These are phyloP conservation scores for Collybiopsis luxurians DNA, from an alignment of 768 basidiomycete genomes.

Conservation along the genomic window DNA sequence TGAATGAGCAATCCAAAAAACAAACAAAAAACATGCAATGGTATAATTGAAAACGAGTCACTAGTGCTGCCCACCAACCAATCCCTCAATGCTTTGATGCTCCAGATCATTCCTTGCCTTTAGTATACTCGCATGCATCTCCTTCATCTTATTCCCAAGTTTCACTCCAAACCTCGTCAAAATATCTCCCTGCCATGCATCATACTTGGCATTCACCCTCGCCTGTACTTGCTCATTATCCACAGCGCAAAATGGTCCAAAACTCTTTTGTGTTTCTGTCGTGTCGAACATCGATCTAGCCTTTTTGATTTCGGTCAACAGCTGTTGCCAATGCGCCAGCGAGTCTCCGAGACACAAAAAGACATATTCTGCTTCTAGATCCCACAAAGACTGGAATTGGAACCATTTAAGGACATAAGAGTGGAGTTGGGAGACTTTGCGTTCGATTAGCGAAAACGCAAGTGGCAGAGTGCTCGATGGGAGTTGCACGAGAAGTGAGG, in stretches of 20 bases:
- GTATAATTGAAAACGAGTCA: no score
- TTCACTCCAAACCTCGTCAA: conserved; percentile 89
- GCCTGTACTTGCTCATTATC: conserved; percentile 98
- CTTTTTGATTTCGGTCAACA: conserved; percentile 96
- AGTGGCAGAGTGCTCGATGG: conserved; percentile 69
- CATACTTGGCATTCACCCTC: conserved; percentile 97
- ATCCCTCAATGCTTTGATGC: conserved; percentile 92
- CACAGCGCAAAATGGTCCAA: conserved; percentile 86
- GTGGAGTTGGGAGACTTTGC: conserved; percentile 81
- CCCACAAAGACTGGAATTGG: conserved; percentile 99
- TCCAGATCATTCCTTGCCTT: conserved; percentile 96
- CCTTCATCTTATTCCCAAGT: conserved; percentile 94
- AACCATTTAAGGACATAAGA: conserved; percentile 98
- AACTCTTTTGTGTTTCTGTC: conserved; percentile 86
- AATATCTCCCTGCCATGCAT: conserved; percentile 96
- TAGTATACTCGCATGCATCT: conserved; percentile 89
- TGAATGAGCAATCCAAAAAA: no score
- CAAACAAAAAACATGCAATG: no score
- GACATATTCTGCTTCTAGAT: conserved; percentile 95
- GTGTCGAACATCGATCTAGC: conserved; percentile 98
- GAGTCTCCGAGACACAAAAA: conserved; percentile 95
- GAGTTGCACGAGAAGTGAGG: conserved; percentile 75
- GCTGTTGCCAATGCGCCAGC: conserved; percentile 90
- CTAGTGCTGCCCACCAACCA: conserved; percentile 48
- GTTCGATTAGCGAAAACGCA: conserved; percentile 85